Base-by-base conservation (phyloP, 768 basidiomycete genomes). In the Russula virescens region DNA sequence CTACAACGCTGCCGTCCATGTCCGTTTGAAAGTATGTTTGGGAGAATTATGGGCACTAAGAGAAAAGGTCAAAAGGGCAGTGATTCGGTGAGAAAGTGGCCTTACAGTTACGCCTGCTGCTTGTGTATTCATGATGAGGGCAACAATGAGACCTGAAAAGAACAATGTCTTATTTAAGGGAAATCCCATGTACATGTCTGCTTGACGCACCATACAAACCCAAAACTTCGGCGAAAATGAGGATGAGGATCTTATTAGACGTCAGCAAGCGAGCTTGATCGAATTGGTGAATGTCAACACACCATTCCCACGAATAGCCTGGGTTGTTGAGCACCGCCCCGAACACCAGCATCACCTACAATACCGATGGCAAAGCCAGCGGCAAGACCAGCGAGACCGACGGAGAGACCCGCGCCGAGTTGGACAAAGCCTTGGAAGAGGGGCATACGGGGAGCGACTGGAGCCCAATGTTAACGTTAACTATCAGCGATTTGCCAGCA, bases 351-450 rank as follows among this genome's bases (percentile, higher is more conserved):
- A 73, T 99, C 97, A 73, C 97, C 97, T 60, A 98, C 97, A 72
- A 98, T 98, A 62, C 97, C 97, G 71, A 99, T 89, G 64, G 97
- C 97, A 69, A 98, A 96, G 56, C 97, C 97, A 65, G 96, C 96
- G 51, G 94, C 91, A 42, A 99, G 86, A 81, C 96, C 96, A 46
- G 95, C 89, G 56, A 96, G 87, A 69, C 94, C 93, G 69, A 95
- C 92, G 1, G 92, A 84, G 53, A 96, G 84, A 73, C 94, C 94
- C 35, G 94, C 94, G 73, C 94, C 94, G 65, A 97, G 90, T 71
- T 96, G 93, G 61, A 91, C 83, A 76, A 97, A 94, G 56, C 94
- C 94, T 72, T 90, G 84, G 73, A 91, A 95, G 64, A 99, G 85
- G 18, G 97, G 23, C 64, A 49, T 51, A 23, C 42, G 58, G 2